Evolutionary conservation across 1,139 yeast species (phyloP), one percentile per base, ranked within the genome.

Genomic region (Saccharomyces hybrid): DNA sequence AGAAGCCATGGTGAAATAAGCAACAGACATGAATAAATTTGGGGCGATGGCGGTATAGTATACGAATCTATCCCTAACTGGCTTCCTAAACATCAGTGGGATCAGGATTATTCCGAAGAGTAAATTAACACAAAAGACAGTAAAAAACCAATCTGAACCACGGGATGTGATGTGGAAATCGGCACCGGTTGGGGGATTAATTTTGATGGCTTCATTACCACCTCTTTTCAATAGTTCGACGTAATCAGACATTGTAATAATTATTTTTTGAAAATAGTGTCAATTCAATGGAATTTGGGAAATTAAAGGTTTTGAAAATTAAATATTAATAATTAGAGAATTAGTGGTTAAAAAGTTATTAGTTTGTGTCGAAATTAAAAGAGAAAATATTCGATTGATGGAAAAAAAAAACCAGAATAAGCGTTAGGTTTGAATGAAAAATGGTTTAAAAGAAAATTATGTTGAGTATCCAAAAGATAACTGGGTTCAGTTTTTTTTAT

Each of bases 1-100:
- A 23, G 88, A 79, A 50, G 88, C 88, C 66, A 79, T 55, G 38
- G 88, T 81, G 68, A 78, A 84, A 68, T 83, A 84, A 50, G 81
- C 70, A 60, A 76, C 73, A 3, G 84, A 73, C 69, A 81, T 65
- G 52, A 79, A 72, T 51, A 80, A 71, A 55, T 74, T 69, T 9
- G 80, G 73, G 50, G 77, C 73, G 52, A 79, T 72, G 26, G 83
- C 64, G 38, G 64, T 60, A 52, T 57, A 59, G 56, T 59, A 60
- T 48, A 60, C 58, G 41, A 61, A 48, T 56, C 64, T 58, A 27
- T 61, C 64, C 30, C 52, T 57, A 8, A 59, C 56, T 11, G 63
- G 56, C 47, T 58, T 61, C 46, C 58, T 53, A 51, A 60, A 61
- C 87, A 83, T 64, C 77, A 76, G 84, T 83, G 80, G 65, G 75